Evolutionary conservation across 345 rosid genomes (phyloP), one percentile per base, ranked within the genome.

Genomic region (Ricinus communis): DNA sequence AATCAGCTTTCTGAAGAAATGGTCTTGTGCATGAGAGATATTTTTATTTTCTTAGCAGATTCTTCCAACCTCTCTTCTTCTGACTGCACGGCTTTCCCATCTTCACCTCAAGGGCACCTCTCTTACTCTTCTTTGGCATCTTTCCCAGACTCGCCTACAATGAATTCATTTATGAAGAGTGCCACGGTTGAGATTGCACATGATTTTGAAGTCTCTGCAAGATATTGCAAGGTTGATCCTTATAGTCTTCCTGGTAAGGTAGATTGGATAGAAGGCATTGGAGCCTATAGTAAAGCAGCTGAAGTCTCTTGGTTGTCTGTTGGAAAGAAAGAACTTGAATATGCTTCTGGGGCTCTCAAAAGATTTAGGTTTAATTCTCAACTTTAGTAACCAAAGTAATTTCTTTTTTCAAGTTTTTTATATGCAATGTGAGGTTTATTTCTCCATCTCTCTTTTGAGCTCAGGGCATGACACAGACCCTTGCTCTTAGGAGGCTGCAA

Each of bases 221-320:
- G 78, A 7, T 87, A 88, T 75, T 85, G 79, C 81, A 85, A 83
- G 59, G 84, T 82, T 78, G 97, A 91, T 77, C 97, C 98, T 18
- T 94, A 91, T 71, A 83, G 81, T 72, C 88, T 91, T 61, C 90
- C 86, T 12, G 96, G 96, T 49, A 94, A 91, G 84, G 67, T 91
- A 76, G 90, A 95, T 73, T 94, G 98, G 98, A 79, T 77, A 13
- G 90, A 90, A 66, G 80, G 82, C 56, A 91, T 96, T 74, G 90
- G 86, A 74, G 57, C 61, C 62, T 94, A 94, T 80, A 77, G 87
- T 64, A 67, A 74, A 43, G 88, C 90, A 58, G 77, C 82, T 3
- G 96, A 90, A 85, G 97, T 94, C 73, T 90, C 97, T 74, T 94
- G 98, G 93, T 85, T 94, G 95, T 90, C 98, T 11, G 98, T 91